These are phyloP conservation scores for Colletotrichum liriopes DNA, from an alignment of 2,329 filamentous ascomycete genomes.

Conservation along the genomic window DNA sequence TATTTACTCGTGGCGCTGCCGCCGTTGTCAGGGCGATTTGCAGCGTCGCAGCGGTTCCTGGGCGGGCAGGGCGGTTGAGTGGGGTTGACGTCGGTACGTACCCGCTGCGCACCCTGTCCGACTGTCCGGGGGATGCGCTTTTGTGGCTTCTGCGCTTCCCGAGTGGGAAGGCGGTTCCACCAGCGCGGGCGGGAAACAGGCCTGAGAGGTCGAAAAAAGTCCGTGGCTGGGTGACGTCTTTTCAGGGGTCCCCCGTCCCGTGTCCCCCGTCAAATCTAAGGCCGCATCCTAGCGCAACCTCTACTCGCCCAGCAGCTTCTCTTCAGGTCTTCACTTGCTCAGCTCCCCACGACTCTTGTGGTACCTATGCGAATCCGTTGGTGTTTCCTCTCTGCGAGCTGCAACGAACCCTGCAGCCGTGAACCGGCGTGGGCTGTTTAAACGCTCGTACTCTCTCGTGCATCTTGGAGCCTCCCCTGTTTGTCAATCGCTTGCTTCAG, in stretches of 20 bases:
- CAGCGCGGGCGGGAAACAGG: slow-evolving; percentile 5
- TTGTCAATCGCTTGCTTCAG: slow-evolving; percentile 28
- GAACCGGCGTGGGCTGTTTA: neutral
- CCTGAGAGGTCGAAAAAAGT: slow-evolving; percentile 35
- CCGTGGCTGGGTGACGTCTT: slow-evolving; percentile 44
- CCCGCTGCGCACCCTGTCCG: neutral
- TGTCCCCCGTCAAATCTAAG: slow-evolving; percentile 16
- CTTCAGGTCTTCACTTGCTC: slow-evolving; percentile 6
- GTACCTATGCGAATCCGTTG: too few species aligned
- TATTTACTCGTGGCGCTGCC: slow-evolving; percentile 43
- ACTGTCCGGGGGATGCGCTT: slow-evolving; percentile 8
- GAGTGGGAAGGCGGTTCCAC: slow-evolving; percentile 25
- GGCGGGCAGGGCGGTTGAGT: slow-evolving; percentile 26
- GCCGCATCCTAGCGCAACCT: slow-evolving; percentile 17
- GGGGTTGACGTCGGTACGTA: slow-evolving; percentile 11
- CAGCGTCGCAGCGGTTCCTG: slow-evolving; percentile 42
- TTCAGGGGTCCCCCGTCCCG: slow-evolving; percentile 38
- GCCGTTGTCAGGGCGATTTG: slow-evolving; percentile 43
- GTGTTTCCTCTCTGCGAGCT: slow-evolving; percentile 1
- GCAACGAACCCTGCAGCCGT: neutral
- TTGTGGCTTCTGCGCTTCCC: slow-evolving; percentile 19
- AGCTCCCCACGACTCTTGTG: neutral
- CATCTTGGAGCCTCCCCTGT: slow-evolving; percentile 8
- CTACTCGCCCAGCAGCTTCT: slow-evolving; percentile 10
- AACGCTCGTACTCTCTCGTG: slow-evolving; percentile 1